Conservation (phyloP, 2,329 filamentous ascomycete species). For the Thielaviopsis cerberus region DNA sequence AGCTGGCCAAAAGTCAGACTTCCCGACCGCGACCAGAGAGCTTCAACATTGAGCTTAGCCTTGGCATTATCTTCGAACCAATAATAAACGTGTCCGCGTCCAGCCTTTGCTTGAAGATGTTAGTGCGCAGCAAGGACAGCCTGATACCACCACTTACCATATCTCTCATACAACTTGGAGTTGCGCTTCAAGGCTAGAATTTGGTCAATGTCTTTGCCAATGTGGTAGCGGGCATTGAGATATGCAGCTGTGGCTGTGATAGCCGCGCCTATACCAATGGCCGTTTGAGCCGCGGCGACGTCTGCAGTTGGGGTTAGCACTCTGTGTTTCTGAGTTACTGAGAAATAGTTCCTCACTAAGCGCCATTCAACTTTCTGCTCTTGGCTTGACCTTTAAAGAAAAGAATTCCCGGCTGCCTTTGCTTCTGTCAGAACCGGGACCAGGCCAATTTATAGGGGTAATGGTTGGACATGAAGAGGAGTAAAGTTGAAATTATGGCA, state of each 20-base stretch:
- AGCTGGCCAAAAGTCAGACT: conserved; percentile 40
- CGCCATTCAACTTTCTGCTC: neutral
- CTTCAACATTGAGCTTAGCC: conserved; percentile 32
- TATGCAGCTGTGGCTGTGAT: conserved; percentile 21
- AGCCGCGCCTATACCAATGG: neutral
- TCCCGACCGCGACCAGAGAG: conserved; percentile 48
- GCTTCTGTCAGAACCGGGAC: no score
- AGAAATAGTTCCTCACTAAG: neutral
- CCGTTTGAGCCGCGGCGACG: neutral
- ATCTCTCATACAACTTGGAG: conserved; percentile 27
- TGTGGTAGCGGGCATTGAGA: conserved; percentile 49
- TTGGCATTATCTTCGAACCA: conserved; percentile 39
- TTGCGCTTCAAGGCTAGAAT: conserved; percentile 26
- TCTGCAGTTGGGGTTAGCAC: neutral
- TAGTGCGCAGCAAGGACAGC: conserved; percentile 12
- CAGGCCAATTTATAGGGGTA: no score
- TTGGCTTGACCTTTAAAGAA: neutral
- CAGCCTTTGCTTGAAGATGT: conserved; percentile 19
- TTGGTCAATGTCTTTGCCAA: conserved; percentile 38
- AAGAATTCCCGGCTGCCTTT: no score
- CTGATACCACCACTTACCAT: conserved; percentile 21
- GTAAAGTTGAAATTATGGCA: no score
- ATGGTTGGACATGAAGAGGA: no score
- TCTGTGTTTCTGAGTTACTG: neutral
- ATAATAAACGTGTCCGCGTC: conserved; percentile 45